These are phyloP conservation scores for Neofusicoccum umdonicola DNA, from an alignment of 2,329 filamentous ascomycete species.

Conservation along the genomic window DNA sequence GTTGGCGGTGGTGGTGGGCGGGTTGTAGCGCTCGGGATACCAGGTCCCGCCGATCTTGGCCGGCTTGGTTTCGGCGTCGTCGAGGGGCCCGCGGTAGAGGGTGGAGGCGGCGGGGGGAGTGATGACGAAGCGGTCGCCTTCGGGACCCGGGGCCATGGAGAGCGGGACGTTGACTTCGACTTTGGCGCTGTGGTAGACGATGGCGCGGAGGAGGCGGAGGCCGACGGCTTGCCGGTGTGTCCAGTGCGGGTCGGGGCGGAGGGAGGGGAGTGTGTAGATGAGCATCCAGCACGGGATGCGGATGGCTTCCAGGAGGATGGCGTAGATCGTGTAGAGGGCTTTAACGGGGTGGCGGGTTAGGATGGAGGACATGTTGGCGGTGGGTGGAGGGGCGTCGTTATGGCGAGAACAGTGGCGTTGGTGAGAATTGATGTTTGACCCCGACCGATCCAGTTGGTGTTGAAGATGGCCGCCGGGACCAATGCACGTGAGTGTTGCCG, in stretches of 20 bases:
- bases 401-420: not conserved
- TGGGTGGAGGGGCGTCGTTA: too few relatives aligned
- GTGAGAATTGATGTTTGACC: not conserved
- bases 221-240: slow-evolving; percentile 39
- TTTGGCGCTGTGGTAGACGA: slow-evolving; percentile 32
- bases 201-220: slow-evolving; percentile 32
- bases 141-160: slow-evolving; percentile 34
- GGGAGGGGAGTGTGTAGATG: slow-evolving; percentile 33
- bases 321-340: slow-evolving; percentile 37
- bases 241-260: slow-evolving; percentile 42
- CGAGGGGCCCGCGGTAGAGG: slow-evolving; percentile 32
- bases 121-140: slow-evolving; percentile 40
- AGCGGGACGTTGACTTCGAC: slow-evolving; percentile 31
- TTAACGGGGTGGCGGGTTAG: slow-evolving; percentile 40
- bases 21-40: slow-evolving; percentile 33
- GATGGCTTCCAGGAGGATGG: slow-evolving; percentile 30
- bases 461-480: not conserved
- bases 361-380: slow-evolving; percentile 4
- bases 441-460: not conserved
- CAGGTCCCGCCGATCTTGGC: slow-evolving; percentile 42
- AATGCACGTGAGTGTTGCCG: not conserved
- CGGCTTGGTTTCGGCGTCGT: slow-evolving; percentile 34
- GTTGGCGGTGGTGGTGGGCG: not conserved
- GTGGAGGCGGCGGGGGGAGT: slow-evolving; percentile 26
- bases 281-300: slow-evolving; percentile 42